Conservation (phyloP, 2,329 filamentous ascomycete genomes). For the Alternaria gansuensis region DNA sequence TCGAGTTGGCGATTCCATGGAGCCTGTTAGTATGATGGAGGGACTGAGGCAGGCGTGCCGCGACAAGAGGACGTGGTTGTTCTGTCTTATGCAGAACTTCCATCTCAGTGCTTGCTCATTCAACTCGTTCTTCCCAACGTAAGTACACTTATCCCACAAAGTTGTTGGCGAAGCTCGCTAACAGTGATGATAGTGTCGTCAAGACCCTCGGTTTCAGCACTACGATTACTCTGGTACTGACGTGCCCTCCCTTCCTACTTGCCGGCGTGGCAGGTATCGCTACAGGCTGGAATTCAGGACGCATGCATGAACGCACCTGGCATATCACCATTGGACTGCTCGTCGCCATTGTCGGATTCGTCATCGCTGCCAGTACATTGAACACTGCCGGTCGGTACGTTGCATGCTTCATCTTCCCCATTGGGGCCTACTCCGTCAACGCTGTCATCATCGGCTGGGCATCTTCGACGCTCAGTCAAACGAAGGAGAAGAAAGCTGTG, state of each 20-base stretch:
- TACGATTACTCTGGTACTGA: constrained; percentile 49
- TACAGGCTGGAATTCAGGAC: constrained; percentile 62
- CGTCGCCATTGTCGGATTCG: constrained; percentile 56
- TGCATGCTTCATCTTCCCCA: constrained; percentile 45
- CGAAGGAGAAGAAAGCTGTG: constrained; percentile 45
- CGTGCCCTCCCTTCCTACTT: constrained; percentile 60
- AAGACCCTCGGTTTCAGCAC: constrained; percentile 50
- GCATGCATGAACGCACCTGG: constrained; percentile 60
- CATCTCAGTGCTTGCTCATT: constrained; percentile 43
- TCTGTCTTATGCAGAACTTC: constrained; percentile 46
- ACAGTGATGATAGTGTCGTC: constrained; percentile 38
- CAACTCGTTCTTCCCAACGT: constrained; percentile 48
- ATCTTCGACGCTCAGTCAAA: constrained; percentile 39
- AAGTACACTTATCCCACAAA: constrained; percentile 13
- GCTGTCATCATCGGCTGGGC: constrained; percentile 46
- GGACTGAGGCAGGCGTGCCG: constrained; percentile 42
- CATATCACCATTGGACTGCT: constrained; percentile 58
- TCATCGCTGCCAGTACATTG: constrained; percentile 43
- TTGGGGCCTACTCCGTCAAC: constrained; percentile 45
- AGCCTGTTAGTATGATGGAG: constrained; percentile 38
- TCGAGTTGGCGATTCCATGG: constrained; percentile 57
- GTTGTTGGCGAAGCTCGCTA: not conserved
- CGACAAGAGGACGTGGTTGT: constrained; percentile 44
- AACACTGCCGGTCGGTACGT: constrained; percentile 43
- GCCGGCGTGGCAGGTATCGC: constrained; percentile 59